Percentiles rank a stretch among this genome's conserved stretches.
Evolutionary conservation across 345 rosid genomes (phyloP).

Genomic region (Lepidium aucheri): DNA sequence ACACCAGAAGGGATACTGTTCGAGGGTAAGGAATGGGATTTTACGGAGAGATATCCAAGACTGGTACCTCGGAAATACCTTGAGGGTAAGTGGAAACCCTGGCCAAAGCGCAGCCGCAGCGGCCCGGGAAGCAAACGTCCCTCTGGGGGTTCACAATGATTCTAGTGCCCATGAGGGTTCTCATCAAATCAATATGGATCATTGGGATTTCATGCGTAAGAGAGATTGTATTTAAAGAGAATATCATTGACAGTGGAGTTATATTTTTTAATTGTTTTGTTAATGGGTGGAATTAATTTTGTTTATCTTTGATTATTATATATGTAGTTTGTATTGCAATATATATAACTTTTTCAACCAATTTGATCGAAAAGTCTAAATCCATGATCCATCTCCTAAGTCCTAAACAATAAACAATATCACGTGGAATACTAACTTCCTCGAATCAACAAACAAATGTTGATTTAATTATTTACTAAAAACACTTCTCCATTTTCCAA

Average conservation of each 20-base stretch:
- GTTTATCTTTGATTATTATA: not conserved
- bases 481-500: no score
- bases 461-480: no score
- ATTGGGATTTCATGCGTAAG: not conserved
- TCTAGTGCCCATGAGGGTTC: not conserved
- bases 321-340: not conserved
- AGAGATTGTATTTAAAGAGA: not conserved
- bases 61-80: conserved; percentile 2
- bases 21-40: conserved; percentile 25
- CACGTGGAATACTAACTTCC: no score
- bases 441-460: no score
- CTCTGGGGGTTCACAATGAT: conserved; percentile 11
- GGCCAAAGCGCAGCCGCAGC: conserved; percentile 15
- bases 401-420: no score
- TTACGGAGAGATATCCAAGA: conserved; percentile 20
- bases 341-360: no score
- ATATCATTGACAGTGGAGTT: not conserved
- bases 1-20: conserved; percentile 22
- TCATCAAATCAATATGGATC: not conserved
- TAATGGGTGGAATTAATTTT: not conserved
- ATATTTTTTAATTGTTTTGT: not conserved
- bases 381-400: not conserved
- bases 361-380: not conserved
- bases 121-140: not conserved
- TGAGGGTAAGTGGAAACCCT: conserved; percentile 24